A percentile compares a stretch with the other conserved stretches of the same genome.
phyloP scores from a whole-genome alignment of 768 basidiomycete species.

The Lentinula lateritia region DNA sequence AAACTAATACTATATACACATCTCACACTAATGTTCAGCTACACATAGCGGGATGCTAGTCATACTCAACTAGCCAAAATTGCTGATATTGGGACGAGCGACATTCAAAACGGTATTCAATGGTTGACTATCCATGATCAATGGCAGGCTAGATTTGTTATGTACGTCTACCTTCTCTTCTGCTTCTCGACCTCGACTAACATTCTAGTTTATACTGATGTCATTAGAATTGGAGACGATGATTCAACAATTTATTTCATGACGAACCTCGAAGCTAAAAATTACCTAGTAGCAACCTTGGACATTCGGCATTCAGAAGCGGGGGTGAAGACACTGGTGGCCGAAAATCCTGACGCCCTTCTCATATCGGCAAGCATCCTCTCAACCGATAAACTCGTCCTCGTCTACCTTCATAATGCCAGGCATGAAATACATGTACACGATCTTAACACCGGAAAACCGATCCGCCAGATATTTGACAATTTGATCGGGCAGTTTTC shows the following conservation, averaged over 20 bases:
- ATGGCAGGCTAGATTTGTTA: slow-evolving; percentile 1
- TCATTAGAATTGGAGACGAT: slow-evolving; percentile 1
- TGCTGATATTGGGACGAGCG: background rate
- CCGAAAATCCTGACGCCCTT: background rate
- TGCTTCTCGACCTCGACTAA: background rate
- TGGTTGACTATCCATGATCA: background rate
- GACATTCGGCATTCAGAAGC: background rate
- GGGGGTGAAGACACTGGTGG: background rate
- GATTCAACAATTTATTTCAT: slow-evolving; percentile 1
- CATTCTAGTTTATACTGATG: background rate
- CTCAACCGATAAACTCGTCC: background rate
- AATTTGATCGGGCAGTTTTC: background rate
- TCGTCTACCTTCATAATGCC: slow-evolving; percentile 2
- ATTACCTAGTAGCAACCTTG: background rate
- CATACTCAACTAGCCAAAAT: slow-evolving; percentile 1
- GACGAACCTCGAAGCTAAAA: background rate
- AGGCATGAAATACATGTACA: slow-evolving; percentile 2
- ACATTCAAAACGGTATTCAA: background rate
- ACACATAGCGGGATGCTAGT: background rate
- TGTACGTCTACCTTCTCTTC: background rate
- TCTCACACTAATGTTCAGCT: background rate
- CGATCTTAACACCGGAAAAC: background rate
- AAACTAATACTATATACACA: too few species aligned
- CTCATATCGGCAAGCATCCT: slow-evolving; percentile 1
- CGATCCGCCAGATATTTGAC: background rate